A percentile compares a stretch with the other conserved stretches of the same genome.
Evolutionary conservation across 2,329 filamentous ascomycete genomes (phyloP).

Genomic region (Xylariales sp.): DNA sequence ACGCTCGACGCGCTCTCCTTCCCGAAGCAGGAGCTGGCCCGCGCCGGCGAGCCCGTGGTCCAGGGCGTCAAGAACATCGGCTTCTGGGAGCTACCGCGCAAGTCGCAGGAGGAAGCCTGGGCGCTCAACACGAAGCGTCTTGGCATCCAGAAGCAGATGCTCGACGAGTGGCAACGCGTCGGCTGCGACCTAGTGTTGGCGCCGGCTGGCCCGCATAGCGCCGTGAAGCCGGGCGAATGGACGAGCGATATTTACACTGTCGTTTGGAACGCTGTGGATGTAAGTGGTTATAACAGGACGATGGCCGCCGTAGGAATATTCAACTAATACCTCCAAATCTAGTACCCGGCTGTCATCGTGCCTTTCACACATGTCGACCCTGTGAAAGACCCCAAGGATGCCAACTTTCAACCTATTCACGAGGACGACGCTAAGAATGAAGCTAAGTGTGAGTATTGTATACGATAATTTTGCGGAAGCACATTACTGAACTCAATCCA

Average conservation of each 20-base stretch:
- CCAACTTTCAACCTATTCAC: constrained; percentile 18
- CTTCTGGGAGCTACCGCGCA: constrained; percentile 25
- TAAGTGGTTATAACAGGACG: too few species aligned
- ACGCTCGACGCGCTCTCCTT: constrained; percentile 30
- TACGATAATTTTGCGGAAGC: neutral
- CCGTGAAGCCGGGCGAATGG: constrained; percentile 26
- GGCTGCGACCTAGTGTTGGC: constrained; percentile 23
- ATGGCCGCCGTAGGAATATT: too few species aligned
- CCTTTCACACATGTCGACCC: constrained; percentile 25
- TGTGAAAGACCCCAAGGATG: constrained; percentile 20
- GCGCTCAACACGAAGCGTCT: constrained; percentile 26
- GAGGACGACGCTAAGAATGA: constrained; percentile 20
- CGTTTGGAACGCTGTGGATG: constrained; percentile 29
- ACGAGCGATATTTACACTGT: constrained; percentile 28
- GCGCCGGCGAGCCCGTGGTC: constrained; percentile 26
- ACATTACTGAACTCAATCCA: constrained; percentile 10
- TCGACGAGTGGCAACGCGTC: constrained; percentile 29
- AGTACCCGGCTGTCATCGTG: constrained; percentile 28
- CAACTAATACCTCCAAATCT: too few species aligned
- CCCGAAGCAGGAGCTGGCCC: constrained; percentile 22
- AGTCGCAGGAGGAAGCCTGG: constrained; percentile 28
- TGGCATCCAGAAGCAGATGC: constrained; percentile 26
- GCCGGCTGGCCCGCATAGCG: constrained; percentile 25
- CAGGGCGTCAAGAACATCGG: constrained; percentile 26
- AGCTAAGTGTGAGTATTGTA: constrained; percentile 20